Evolutionary conservation across 768 basidiomycete genomes (phyloP).

Genomic region (Lanmaoa pseudosensibilis): DNA sequence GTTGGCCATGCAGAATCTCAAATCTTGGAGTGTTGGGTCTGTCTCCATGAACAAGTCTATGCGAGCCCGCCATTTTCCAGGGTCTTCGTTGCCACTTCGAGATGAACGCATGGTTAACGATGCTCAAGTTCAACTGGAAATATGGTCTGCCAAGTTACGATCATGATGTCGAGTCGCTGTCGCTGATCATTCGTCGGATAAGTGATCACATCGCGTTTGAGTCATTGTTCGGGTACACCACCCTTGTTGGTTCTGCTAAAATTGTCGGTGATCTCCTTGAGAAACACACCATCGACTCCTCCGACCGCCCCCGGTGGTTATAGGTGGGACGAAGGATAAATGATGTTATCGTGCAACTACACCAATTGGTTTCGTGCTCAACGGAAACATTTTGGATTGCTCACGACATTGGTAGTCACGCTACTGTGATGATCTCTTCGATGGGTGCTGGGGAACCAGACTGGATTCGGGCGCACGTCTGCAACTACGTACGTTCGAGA

Average conservation of each 20-base stretch:
- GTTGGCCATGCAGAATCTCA: too few species aligned
- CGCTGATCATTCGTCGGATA: not conserved
- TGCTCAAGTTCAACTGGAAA: slow-evolving; percentile 9
- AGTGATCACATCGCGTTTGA: slow-evolving; percentile 18
- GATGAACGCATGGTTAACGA: slow-evolving; percentile 13
- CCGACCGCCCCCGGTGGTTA: slow-evolving; percentile 27
- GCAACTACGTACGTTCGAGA: too few species aligned
- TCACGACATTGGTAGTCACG: slow-evolving; percentile 13
- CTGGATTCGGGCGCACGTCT: not conserved
- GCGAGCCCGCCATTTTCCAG: too few species aligned
- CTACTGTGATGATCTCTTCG: slow-evolving; percentile 5
- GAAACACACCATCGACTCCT: slow-evolving; percentile 44
- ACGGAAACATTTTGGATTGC: slow-evolving; percentile 16
- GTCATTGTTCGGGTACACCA: not conserved
- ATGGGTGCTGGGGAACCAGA: slow-evolving; percentile 9
- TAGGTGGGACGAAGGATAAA: slow-evolving; percentile 20
- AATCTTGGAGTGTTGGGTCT: too few species aligned
- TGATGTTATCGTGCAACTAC: slow-evolving; percentile 16
- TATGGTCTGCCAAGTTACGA: slow-evolving; percentile 6
- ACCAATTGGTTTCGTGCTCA: slow-evolving; percentile 16
- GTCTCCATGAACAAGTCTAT: not conserved
- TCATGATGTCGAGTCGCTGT: not conserved
- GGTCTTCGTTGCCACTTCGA: too few species aligned
- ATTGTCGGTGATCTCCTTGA: slow-evolving; percentile 42
- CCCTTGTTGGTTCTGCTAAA: too few species aligned